Evolutionary conservation across 2,329 filamentous ascomycete genomes (phyloP), one percentile per base, ranked within the genome.

Genomic region (Diplodia intermedia): DNA sequence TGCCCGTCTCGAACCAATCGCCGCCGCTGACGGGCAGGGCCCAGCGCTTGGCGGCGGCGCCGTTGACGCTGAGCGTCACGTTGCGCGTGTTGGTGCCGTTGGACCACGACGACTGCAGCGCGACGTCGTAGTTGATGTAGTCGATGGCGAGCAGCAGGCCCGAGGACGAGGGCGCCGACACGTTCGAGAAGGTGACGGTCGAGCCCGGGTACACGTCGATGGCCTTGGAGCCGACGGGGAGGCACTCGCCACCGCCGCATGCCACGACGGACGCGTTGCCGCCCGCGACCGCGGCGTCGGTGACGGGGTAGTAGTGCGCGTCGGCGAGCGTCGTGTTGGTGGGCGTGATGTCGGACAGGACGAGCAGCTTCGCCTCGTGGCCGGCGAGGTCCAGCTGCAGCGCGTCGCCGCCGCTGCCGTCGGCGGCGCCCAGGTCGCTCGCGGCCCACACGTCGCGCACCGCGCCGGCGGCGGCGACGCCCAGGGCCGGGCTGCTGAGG

Each of bases 41-140:
- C 62, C 79, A 79, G 53, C 74, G 71, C 71, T 77, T 77, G 0
- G 75, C 72, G 26, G 70, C 56, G 0, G 74, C 76, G 1, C 77
- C 78, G 70, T 82, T 81, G 14, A 82, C 77, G 33, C 73, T 72
- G 40, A 82, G 72, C 1, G 75, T 78, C 67, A 80, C 74, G 31
- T 77, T 78, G 20, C 79, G 72, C 11, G 75, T 74, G 53, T 82
- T 81, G 15, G 73, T 71, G 5, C 77, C 76, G 61, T 69, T 73
- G 9, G 70, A 71, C 72, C 75, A 77, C 0, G 77, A 73, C 38
- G 78, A 80, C 0, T 74, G 75, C 23, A 81, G 76, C 2, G 74
- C 74, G 47, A 75, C 75, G 55, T 81, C 79, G 70, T 80, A 80
- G 60, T 81, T 78, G 60, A 81, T 69, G 56, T 79, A 81, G 63